These are phyloP conservation scores for Pichia sp. DNA, from an alignment of 1,139 yeast species.

Conservation along the genomic window DNA sequence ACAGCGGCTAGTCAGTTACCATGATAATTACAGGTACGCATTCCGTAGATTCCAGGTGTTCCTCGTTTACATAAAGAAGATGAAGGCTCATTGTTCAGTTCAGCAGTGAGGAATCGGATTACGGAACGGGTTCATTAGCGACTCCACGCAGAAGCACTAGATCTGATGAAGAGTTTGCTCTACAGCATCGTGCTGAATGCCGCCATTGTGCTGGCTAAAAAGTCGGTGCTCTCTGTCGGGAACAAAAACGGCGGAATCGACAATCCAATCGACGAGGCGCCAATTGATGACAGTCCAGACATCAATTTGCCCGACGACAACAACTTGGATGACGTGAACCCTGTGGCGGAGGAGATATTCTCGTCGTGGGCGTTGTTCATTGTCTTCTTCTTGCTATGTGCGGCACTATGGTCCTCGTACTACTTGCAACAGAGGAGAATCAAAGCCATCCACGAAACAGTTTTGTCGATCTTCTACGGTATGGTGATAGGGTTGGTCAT, in stretches of 20 bases:
- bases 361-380: conserved; percentile 97
- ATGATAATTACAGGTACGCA: neutral
- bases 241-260: neutral
- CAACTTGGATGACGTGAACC: conserved; percentile 61
- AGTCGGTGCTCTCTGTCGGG: neutral
- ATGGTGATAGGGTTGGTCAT: conserved; percentile 92
- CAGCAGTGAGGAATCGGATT: neutral
- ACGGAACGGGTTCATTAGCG: neutral
- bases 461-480: conserved; percentile 90
- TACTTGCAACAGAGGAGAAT: conserved; percentile 87
- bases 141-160: neutral
- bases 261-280: conserved; percentile 24
- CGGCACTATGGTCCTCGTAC: conserved; percentile 93
- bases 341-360: conserved; percentile 93
- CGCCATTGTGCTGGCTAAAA: conserved; percentile 9
- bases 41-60: neutral
- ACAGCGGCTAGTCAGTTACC: neutral
- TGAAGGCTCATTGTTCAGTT: neutral
- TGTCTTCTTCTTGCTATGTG: conserved; percentile 68
- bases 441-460: conserved; percentile 95
- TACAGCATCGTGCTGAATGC: conserved; percentile 1
- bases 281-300: conserved; percentile 46
- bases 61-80: neutral
- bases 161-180: conserved; percentile 2
- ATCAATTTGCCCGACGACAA: conserved; percentile 53